Conservation (phyloP, 1,284 basidiomycete species). For the Marasmius fiardii region DNA sequence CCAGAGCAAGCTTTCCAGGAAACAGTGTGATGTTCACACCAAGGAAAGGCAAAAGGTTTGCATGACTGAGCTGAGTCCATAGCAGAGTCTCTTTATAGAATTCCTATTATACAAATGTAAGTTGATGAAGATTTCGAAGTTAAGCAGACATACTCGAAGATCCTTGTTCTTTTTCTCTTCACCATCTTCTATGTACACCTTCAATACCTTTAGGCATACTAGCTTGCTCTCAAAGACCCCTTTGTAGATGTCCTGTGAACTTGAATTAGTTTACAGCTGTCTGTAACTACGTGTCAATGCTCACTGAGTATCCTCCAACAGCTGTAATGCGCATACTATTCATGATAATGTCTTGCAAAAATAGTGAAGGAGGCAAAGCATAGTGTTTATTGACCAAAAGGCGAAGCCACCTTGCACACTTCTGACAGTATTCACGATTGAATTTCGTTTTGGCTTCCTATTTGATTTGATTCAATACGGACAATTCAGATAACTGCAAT, state of each 20-base stretch:
- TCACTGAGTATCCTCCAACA: no score
- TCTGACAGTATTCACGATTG: no score
- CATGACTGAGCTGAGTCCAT: conserved; percentile 13
- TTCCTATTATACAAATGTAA: not conserved
- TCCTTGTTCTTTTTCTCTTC: not conserved
- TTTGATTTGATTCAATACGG: no score
- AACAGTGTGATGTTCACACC: conserved; percentile 11
- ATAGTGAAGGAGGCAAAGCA: no score
- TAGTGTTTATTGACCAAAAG: no score
- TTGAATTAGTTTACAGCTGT: no score
- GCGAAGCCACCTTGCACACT: no score
- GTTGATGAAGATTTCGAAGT: not conserved
- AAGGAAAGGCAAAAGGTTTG: conserved; percentile 12
- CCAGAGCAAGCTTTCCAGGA: conserved; percentile 5
- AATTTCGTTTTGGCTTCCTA: no score
- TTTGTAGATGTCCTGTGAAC: not conserved
- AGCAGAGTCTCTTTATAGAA: conserved; percentile 14
- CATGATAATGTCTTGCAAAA: no score
- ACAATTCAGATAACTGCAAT: no score
- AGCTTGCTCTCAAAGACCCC: not conserved
- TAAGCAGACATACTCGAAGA: not conserved
- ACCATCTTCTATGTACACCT: not conserved
- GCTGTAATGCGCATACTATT: no score
- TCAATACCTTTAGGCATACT: not conserved
- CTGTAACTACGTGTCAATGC: no score